These are phyloP conservation scores for Insectozyma bohioensis DNA, from an alignment of 1,139 yeast genomes.

Conservation along the genomic window DNA sequence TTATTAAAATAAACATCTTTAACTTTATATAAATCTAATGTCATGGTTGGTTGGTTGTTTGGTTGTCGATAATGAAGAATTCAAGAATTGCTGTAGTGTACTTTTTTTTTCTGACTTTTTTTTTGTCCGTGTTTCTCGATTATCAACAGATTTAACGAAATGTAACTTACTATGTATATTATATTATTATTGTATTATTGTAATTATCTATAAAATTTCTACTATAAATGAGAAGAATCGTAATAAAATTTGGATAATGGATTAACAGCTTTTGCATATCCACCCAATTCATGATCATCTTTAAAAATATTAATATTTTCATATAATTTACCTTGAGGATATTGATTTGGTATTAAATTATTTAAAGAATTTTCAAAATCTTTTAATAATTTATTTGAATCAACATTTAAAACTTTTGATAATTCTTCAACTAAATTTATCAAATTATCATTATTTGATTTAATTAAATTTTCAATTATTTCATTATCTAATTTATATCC, in stretches of 20 bases:
- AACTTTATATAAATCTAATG: slow-evolving; percentile 35
- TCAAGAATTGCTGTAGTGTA: no score
- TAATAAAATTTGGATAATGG: slow-evolving; percentile 33
- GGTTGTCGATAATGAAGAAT: no score
- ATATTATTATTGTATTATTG: no score
- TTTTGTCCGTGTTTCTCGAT: no score
- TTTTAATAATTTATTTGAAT: no score
- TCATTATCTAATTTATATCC: slow-evolving; percentile 28
- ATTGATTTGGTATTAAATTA: slow-evolving; percentile 26
- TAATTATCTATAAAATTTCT: no score
- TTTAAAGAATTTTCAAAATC: slow-evolving; percentile 17
- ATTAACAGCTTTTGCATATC: slow-evolving; percentile 31
- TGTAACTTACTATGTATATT: no score
- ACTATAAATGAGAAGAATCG: slow-evolving; percentile 30
- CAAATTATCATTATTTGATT: slow-evolving; percentile 16
- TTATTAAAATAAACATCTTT: slow-evolving; percentile 38
- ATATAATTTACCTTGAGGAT: slow-evolving; percentile 27
- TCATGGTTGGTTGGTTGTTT: slow-evolving; percentile 20
- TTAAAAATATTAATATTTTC: slow-evolving; percentile 26
- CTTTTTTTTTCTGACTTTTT: no score
- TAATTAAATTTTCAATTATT: slow-evolving; percentile 25
- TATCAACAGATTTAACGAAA: no score
- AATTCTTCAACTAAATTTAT: no score
- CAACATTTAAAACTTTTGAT: no score
- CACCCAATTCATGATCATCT: slow-evolving; percentile 24